These are phyloP conservation scores for Ilyonectria mors-panacis DNA, from an alignment of 2,329 filamentous ascomycete genomes.

Conservation along the genomic window DNA sequence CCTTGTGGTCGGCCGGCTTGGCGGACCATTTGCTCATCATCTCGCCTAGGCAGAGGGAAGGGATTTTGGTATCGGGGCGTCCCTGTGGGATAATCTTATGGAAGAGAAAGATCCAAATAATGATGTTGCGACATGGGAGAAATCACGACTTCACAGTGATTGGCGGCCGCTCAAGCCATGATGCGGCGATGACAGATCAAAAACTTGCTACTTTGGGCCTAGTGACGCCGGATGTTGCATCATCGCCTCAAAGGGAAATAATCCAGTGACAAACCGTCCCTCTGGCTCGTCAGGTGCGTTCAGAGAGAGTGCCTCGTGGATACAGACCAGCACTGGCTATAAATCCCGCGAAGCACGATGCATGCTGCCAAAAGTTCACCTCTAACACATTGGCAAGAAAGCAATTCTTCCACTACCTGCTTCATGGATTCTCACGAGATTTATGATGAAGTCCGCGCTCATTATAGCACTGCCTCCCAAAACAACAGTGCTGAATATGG, in stretches of 20 bases:
- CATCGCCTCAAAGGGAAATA: slow-evolving; percentile 20
- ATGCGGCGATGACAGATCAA: slow-evolving; percentile 21
- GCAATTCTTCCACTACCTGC: slow-evolving; percentile 11
- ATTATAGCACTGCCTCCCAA: slow-evolving; percentile 53
- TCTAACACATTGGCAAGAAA: background rate
- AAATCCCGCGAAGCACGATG: background rate
- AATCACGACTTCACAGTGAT: slow-evolving; percentile 23
- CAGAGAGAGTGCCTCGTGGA: background rate
- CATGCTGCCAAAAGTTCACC: background rate
- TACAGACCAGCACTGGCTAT: background rate
- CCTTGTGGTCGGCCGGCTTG: slow-evolving; percentile 46
- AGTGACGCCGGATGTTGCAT: background rate
- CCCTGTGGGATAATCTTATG: background rate
- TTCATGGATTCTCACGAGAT: slow-evolving; percentile 51
- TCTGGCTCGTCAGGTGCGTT: background rate
- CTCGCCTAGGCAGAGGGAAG: background rate
- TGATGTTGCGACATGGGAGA: background rate
- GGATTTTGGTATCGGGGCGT: background rate
- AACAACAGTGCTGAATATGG: slow-evolving; percentile 52
- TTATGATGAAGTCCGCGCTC: slow-evolving; percentile 53
- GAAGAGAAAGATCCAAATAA: background rate
- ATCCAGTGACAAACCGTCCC: slow-evolving; percentile 41
- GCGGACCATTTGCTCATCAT: slow-evolving; percentile 30
- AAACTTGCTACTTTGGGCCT: slow-evolving; percentile 31
- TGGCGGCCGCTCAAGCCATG: slow-evolving; percentile 36